A percentile compares a stretch with the other conserved stretches of the same genome.
Conservation (phyloP, 305 asterid species). For the Fraxinus angustifolia region DNA sequence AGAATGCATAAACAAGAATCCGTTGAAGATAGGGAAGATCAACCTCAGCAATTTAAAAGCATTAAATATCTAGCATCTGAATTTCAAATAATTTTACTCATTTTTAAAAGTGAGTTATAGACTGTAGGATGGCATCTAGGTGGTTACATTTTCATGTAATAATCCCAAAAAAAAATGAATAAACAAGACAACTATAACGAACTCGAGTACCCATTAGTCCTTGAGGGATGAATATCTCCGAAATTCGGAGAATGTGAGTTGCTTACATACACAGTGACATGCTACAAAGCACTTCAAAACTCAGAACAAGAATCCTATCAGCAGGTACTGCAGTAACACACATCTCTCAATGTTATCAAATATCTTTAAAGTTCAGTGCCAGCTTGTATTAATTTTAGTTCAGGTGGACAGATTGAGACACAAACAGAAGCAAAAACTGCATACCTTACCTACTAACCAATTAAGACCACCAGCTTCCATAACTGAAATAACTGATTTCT, state of each 20-base stretch:
- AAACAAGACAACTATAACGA: background rate
- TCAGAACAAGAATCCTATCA: background rate
- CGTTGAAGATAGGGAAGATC: background rate
- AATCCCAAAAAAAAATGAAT: background rate
- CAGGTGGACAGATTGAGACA: slow-evolving; percentile 17
- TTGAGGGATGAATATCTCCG: background rate
- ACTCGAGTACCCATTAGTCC: background rate
- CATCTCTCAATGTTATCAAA: slow-evolving; percentile 1
- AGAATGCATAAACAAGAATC: background rate
- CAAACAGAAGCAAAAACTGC: slow-evolving; percentile 47
- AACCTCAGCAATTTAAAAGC: background rate
- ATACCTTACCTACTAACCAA: slow-evolving; percentile 99
- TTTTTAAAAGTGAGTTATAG: background rate
- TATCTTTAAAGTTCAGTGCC: slow-evolving; percentile 20
- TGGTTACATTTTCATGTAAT: background rate
- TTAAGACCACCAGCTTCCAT: slow-evolving; percentile 99
- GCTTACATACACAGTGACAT: background rate
- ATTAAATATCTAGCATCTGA: background rate
- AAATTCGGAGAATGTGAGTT: background rate
- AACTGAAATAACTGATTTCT: slow-evolving; percentile 74
- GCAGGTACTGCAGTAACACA: slow-evolving; percentile 15
- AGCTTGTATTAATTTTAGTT: slow-evolving; percentile 13
- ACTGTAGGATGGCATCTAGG: background rate
- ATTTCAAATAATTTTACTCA: background rate
- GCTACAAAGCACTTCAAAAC: background rate